A percentile compares a stretch with the other conserved stretches of the same genome.
Evolutionary conservation across 352 stramenopile genomes (phyloP).

Genomic region (Phytophthora macrochlamydospora): DNA sequence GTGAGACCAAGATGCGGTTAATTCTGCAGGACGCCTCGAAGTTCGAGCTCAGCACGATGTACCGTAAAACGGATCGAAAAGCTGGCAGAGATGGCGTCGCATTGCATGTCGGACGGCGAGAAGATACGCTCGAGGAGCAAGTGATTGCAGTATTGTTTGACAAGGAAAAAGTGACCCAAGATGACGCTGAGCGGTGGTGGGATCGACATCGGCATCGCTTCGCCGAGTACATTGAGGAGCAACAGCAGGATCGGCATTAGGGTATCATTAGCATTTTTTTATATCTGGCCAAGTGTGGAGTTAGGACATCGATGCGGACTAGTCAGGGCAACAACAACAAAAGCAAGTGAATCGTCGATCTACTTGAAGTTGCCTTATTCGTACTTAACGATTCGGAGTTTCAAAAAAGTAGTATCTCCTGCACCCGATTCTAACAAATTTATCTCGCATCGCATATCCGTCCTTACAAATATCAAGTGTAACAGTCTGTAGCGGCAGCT

Average conservation of each 20-base stretch:
- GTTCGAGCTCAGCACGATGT: slow-evolving; percentile 86
- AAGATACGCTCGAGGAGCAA: slow-evolving; percentile 82
- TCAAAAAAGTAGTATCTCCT: slow-evolving; percentile 17
- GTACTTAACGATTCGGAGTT: slow-evolving; percentile 28
- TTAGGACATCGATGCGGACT: no score
- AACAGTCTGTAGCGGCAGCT: slow-evolving; percentile 18
- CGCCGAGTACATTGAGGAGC: slow-evolving; percentile 28
- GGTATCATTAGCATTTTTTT: slow-evolving; percentile 8
- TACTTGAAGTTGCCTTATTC: slow-evolving; percentile 25
- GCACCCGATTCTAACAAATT: slow-evolving; percentile 9
- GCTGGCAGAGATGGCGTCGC: slow-evolving; percentile 75
- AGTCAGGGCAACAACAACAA: no score
- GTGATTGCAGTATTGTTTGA: slow-evolving; percentile 86
- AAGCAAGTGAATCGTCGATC: background rate
- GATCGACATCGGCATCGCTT: slow-evolving; percentile 74
- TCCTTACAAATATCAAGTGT: slow-evolving; percentile 11
- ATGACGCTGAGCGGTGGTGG: slow-evolving; percentile 79
- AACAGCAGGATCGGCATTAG: slow-evolving; percentile 14
- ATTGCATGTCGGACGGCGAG: slow-evolving; percentile 71
- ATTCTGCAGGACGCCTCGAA: slow-evolving; percentile 72
- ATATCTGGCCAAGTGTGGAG: no score
- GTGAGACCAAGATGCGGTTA: slow-evolving; percentile 76
- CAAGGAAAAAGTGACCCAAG: slow-evolving; percentile 83
- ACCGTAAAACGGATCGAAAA: slow-evolving; percentile 84
- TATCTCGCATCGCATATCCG: slow-evolving; percentile 11